These are phyloP conservation scores for Golovinomyces cichoracearum DNA, from an alignment of 2,329 filamentous ascomycete species.

Conservation along the genomic window DNA sequence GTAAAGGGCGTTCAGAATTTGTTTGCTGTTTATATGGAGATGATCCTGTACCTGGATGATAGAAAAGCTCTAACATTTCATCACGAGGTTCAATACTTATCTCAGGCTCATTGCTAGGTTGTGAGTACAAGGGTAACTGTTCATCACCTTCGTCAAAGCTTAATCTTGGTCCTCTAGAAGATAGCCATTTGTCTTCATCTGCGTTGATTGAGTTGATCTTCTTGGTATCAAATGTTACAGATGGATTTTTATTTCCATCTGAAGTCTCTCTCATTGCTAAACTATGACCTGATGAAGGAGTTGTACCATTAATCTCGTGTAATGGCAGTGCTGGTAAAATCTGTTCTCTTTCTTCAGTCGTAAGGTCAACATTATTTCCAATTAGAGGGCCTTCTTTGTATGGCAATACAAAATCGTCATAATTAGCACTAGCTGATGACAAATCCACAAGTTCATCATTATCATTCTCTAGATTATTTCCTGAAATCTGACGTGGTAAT, in stretches of 20 bases:
- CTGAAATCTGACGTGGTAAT: conserved; percentile 14
- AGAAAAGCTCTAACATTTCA: conserved; percentile 75
- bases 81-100: conserved; percentile 42
- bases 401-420: conserved; percentile 30
- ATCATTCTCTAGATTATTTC: conserved; percentile 17
- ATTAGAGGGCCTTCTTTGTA: conserved; percentile 25
- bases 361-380: conserved; percentile 11
- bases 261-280: background rate
- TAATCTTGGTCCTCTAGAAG: conserved; percentile 41
- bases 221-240: conserved; percentile 21
- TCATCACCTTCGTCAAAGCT: conserved; percentile 93
- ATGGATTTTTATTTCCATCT: conserved; percentile 10
- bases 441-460: conserved; percentile 42
- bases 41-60: conserved; percentile 54
- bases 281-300: background rate
- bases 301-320: background rate
- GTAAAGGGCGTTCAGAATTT: conserved; percentile 26
- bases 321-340: background rate
- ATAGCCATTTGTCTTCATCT: background rate
- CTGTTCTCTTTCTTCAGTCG: conserved; percentile 8
- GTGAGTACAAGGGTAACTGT: conserved; percentile 28
- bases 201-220: background rate
- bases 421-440: conserved; percentile 48
- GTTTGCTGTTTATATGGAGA: conserved; percentile 24
- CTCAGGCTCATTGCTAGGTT: conserved; percentile 18